Evolutionary conservation across 768 basidiomycete genomes (phyloP).

Genomic region (Boletellus emodensis): DNA sequence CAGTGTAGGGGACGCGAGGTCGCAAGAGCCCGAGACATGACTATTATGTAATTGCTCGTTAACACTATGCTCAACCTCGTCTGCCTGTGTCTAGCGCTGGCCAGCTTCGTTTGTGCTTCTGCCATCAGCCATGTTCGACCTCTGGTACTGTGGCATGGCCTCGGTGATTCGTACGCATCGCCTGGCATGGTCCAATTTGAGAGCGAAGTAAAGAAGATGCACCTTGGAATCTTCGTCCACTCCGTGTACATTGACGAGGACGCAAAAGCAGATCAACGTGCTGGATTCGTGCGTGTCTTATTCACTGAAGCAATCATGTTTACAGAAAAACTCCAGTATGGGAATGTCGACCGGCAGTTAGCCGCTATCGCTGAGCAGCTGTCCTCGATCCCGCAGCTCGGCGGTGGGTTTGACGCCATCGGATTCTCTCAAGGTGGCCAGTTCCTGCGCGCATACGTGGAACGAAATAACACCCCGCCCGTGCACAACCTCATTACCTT

Average conservation of each 20-base stretch:
- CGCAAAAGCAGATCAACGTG: conserved; percentile 57
- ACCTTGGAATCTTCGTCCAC: conserved; percentile 77
- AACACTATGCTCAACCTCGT: conserved; percentile 11
- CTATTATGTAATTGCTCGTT: too few relatives aligned
- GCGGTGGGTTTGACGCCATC: conserved; percentile 76
- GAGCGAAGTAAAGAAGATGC: conserved; percentile 51
- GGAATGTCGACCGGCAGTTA: conserved; percentile 71
- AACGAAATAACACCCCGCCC: conserved; percentile 68
- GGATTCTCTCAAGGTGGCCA: conserved; percentile 91
- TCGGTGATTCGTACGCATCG: conserved; percentile 78
- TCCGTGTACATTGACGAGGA: conserved; percentile 66
- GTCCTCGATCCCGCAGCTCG: conserved; percentile 56
- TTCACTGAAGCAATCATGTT: not conserved
- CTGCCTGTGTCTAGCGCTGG: conserved; percentile 15
- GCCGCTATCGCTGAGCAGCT: conserved; percentile 63
- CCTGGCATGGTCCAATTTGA: conserved; percentile 69
- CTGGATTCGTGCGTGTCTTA: conserved; percentile 61
- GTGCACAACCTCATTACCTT: conserved; percentile 83
- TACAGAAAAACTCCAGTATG: conserved; percentile 50
- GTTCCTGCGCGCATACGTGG: conserved; percentile 82
- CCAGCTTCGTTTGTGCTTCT: conserved; percentile 9
- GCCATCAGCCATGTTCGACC: conserved; percentile 37
- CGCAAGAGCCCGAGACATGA: too few relatives aligned
- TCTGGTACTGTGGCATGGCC: conserved; percentile 74
- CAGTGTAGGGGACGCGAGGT: too few relatives aligned